A percentile compares a stretch with the other conserved stretches of the same genome.
Evolutionary conservation across 148 eudicot genomes (phyloP).

Genomic region (Polygonum aviculare): DNA sequence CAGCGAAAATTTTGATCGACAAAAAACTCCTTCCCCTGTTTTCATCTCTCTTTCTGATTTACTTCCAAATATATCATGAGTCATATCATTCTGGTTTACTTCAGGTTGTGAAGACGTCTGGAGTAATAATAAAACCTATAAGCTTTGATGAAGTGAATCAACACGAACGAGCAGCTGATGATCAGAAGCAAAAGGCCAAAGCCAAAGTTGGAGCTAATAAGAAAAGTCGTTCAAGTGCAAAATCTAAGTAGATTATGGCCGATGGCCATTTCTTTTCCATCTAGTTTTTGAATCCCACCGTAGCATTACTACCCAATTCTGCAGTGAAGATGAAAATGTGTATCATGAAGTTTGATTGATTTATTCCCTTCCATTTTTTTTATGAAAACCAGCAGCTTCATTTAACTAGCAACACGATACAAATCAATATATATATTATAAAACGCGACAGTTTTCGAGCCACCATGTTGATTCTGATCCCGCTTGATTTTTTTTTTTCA

Average conservation of each 20-base stretch:
- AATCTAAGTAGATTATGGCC: background rate
- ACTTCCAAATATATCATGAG: background rate
- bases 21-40: no score
- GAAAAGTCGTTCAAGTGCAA: background rate
- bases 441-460: no score
- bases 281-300: background rate
- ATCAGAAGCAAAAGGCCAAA: constrained; percentile 23
- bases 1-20: no score
- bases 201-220: constrained; percentile 24
- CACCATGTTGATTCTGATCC: no score
- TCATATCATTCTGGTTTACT: background rate
- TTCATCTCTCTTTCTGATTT: no score
- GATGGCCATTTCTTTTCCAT: background rate
- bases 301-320: background rate
- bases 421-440: no score
- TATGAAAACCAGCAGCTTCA: no score
- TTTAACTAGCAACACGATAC: no score
- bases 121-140: constrained; percentile 76
- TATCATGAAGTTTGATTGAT: background rate
- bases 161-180: constrained; percentile 34
- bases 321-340: background rate
- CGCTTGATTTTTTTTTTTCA: no score
- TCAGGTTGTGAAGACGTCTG: constrained; percentile 75
- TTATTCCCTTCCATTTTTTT: background rate
- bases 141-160: constrained; percentile 56